phyloP scores from a whole-genome alignment of 768 basidiomycete genomes.

The Mycena vulgaris region DNA sequence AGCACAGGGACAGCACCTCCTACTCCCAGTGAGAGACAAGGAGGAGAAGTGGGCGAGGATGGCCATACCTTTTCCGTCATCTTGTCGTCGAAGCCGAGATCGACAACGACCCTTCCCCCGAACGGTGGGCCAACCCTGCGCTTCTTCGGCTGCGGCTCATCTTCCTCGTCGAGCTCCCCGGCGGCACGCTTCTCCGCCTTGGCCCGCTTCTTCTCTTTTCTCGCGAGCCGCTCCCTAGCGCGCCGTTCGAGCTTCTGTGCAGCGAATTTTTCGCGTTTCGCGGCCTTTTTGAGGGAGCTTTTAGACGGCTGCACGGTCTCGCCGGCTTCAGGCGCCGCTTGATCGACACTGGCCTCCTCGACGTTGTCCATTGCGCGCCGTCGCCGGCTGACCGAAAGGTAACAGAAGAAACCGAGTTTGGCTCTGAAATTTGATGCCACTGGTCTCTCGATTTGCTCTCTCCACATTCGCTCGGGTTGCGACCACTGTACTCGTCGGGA shows the following conservation, averaged over 20 bases:
- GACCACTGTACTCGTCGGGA: constrained; percentile 29
- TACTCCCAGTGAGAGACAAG: constrained; percentile 52
- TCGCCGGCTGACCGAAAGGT: neutral
- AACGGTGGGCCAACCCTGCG: constrained; percentile 43
- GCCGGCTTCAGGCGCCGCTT: constrained; percentile 27
- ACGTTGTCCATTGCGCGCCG: neutral
- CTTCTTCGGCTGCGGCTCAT: constrained; percentile 53
- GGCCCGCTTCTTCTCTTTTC: constrained; percentile 79
- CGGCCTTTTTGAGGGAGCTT: constrained; percentile 82
- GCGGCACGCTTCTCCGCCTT: constrained; percentile 73
- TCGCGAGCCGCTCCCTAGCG: constrained; percentile 82
- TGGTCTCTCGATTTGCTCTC: neutral
- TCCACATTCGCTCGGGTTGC: constrained; percentile 15
- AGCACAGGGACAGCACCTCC: constrained; percentile 93
- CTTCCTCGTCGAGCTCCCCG: constrained; percentile 70
- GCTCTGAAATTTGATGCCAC: constrained; percentile 3
- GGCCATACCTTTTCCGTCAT: constrained; percentile 92
- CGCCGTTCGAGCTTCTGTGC: constrained; percentile 82
- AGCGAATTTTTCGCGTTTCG: constrained; percentile 77
- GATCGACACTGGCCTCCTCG: neutral
- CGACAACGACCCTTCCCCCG: constrained; percentile 81
- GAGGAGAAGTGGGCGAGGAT: neutral
- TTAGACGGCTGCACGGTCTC: constrained; percentile 70
- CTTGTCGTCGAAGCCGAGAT: constrained; percentile 92
- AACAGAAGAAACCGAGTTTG: neutral